phyloP scores from a whole-genome alignment of 192 early-diverging fungal species.

The Entomortierella lignicola region DNA sequence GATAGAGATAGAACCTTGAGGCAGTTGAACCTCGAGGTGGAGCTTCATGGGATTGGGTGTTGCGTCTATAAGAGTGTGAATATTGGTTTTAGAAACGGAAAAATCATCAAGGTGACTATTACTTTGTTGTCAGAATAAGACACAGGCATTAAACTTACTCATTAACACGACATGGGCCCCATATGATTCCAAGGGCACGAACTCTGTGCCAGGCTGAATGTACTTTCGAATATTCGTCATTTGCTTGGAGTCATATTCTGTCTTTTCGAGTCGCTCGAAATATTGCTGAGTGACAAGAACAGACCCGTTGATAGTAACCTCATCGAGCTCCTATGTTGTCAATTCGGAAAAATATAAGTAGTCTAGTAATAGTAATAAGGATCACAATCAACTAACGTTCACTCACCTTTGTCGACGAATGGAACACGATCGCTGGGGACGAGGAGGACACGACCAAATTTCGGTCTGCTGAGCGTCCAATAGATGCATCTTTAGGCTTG shows the following conservation, averaged over 20 bases:
- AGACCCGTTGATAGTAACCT: slow-evolving; percentile 11
- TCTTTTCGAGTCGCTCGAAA: slow-evolving; percentile 10
- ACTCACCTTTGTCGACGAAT: slow-evolving; percentile 53
- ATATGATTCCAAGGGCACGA: slow-evolving; percentile 25
- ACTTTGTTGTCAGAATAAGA: no score
- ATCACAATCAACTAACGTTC: not conserved
- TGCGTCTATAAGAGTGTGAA: slow-evolving; percentile 36
- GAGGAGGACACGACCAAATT: slow-evolving; percentile 33
- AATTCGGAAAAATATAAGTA: not conserved
- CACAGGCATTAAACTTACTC: slow-evolving; percentile 26
- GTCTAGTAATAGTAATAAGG: not conserved
- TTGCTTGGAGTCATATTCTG: slow-evolving; percentile 22
- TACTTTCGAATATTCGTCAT: slow-evolving; percentile 22
- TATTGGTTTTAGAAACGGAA: no score
- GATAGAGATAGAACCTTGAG: slow-evolving; percentile 54
- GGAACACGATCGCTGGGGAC: slow-evolving; percentile 56
- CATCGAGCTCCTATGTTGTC: slow-evolving; percentile 12
- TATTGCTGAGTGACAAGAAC: slow-evolving; percentile 40
- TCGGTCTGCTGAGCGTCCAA: slow-evolving; percentile 22
- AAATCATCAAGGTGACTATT: no score
- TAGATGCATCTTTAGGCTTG: slow-evolving; percentile 14
- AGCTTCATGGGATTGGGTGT: slow-evolving; percentile 50
- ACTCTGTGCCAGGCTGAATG: slow-evolving; percentile 16
- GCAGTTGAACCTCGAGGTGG: slow-evolving; percentile 57
- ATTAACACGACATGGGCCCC: slow-evolving; percentile 44